Evolutionary conservation across 768 basidiomycete species (phyloP), one percentile per base, ranked within the genome.

Genomic region (Kockovaella imperatae): DNA sequence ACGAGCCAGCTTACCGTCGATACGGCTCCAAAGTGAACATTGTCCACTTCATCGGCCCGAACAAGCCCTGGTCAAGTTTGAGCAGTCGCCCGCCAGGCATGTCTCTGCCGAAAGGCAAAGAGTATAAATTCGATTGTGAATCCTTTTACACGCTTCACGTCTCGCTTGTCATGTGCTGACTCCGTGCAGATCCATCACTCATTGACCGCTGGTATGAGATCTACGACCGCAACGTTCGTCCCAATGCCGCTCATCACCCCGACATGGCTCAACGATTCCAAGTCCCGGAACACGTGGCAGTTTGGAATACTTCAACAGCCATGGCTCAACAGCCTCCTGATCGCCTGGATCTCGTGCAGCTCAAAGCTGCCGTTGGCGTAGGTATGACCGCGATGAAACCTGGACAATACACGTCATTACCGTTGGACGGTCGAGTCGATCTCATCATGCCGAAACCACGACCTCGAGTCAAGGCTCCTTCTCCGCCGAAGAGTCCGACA

Each of bases 1-100:
- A 97, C 74, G 89, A 90, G 4, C 95, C 95, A 49, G 95, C 95
- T 11, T 96, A 95, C 70, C 83, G 85, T 68, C 85, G 91, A 32
- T 96, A 85, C 46, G 66, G 66, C 10, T 52, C 59, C 45, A 64
- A 60, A 20, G 65, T 68, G 49, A 64, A 59, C 36, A 52, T 50
- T 30, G 63, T 63, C 10, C 63, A 68, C 42, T 64, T 68, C 64
- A 96, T 97, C 58, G 93, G 93, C 14, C 78, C 81, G n/a, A 80
- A 87, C 71, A 99, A 99, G 73, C 93, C 95, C 13, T 99, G 95
- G 93, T 76, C 81, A 42, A 79, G 81, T 15, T 75, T 89, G 42
- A 69, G 79, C 39, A 81, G 77, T 69, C 82, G 87, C 26, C 75
- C 82, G 8, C 82, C 86, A 1, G 79, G 76, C 29, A 73, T 76